These are phyloP conservation scores for Letharia columbiana DNA, from an alignment of 495 filamentous ascomycete genomes.

Conservation along the genomic window DNA sequence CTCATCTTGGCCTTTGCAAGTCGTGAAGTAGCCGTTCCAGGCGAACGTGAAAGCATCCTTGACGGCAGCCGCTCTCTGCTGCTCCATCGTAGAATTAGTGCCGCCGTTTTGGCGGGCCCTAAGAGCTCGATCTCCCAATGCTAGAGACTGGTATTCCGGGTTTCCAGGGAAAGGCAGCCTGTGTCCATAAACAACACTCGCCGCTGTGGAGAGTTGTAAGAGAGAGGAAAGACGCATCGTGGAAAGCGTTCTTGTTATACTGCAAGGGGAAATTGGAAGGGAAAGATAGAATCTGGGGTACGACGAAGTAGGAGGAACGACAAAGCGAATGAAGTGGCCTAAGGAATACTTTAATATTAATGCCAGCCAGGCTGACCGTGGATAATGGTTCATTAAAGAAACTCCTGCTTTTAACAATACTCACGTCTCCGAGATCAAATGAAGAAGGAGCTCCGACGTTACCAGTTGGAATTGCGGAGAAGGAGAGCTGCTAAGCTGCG, in stretches of 20 bases:
- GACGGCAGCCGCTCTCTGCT: conserved; percentile 52
- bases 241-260: not conserved
- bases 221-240: not conserved
- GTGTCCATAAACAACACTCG: not conserved
- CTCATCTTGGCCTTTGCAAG: conserved; percentile 12
- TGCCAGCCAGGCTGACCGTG: not conserved
- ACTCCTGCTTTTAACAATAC: not conserved
- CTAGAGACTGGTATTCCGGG: not conserved
- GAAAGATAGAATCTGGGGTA: not conserved
- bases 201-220: not conserved
- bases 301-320: not conserved
- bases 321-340: not conserved
- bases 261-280: not conserved
- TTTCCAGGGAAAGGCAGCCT: not conserved
- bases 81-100: conserved; percentile 5
- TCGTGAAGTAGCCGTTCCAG: conserved; percentile 63
- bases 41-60: conserved; percentile 67
- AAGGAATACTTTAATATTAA: not conserved
- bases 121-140: not conserved
- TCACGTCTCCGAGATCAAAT: not conserved
- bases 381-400: not conserved
- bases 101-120: not conserved
- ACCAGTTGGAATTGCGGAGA: not conserved
- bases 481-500: not conserved
- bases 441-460: not conserved